Percentiles rank a stretch among this genome's conserved stretches.
phyloP scores from a whole-genome alignment of 2,329 filamentous ascomycete genomes.

The Periconia digitata region DNA sequence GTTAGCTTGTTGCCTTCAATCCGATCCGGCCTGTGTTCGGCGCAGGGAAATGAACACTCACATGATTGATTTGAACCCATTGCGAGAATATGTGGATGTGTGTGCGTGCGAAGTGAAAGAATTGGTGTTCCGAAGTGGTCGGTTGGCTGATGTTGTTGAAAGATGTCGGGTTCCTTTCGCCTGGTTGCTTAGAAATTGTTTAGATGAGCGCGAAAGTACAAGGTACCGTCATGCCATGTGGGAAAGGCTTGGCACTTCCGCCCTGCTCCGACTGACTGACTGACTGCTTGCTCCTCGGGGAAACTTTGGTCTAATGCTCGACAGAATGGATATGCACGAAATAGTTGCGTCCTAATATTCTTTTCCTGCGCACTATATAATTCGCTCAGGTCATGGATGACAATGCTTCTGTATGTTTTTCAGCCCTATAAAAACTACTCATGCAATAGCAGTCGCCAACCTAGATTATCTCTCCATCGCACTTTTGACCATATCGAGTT shows the following conservation, averaged over 20 bases:
- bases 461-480: too few species aligned
- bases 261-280: neutral
- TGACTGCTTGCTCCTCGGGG: neutral
- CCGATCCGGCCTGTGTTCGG: too few species aligned
- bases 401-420: too few species aligned
- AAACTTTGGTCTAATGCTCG: too few species aligned
- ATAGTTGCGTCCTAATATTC: too few species aligned
- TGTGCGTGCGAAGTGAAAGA: neutral
- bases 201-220: neutral
- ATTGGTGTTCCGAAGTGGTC: neutral
- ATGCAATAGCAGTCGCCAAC: too few species aligned
- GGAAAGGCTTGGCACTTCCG: slow-evolving; percentile 24
- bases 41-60: slow-evolving; percentile 14
- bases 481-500: too few species aligned
- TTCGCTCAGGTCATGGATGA: too few species aligned
- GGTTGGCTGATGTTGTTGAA: slow-evolving; percentile 6
- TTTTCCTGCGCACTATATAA: too few species aligned
- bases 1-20: neutral
- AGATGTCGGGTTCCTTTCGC: slow-evolving; percentile 4
- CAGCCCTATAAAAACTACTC: too few species aligned
- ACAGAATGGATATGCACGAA: too few species aligned
- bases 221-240: neutral
- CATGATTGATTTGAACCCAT: slow-evolving; percentile 38
- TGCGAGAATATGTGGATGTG: slow-evolving; percentile 11
- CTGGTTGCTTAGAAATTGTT: slow-evolving; percentile 40